Percentiles rank a stretch among this genome's conserved stretches.
Conservation (phyloP, 352 stramenopile genomes). For the Phytopythium boreale region DNA sequence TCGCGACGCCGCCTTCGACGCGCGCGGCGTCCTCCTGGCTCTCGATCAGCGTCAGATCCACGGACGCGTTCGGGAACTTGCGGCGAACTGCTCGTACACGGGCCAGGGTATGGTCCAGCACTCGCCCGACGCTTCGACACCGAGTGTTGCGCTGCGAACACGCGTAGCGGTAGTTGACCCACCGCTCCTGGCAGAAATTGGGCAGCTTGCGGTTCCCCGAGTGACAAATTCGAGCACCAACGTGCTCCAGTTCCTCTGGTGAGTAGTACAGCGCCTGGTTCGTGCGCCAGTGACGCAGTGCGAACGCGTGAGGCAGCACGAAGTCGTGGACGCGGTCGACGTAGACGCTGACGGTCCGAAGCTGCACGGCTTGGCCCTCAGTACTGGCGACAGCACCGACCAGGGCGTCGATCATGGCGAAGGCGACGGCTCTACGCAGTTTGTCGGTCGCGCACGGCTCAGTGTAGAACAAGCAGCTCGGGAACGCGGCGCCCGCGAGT, state of each 20-base stretch:
- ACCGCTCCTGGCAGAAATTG: conserved; percentile 3
- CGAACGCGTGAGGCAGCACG: conserved; percentile 28
- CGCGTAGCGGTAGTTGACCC: neutral
- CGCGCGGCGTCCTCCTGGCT: conserved; percentile 1
- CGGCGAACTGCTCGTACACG: neutral
- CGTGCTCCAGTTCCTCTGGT: conserved; percentile 10
- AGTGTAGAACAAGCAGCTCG: conserved; percentile 28
- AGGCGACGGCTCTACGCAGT: conserved; percentile 13
- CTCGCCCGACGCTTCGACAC: neutral
- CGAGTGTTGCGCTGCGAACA: neutral
- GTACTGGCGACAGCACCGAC: conserved; percentile 11
- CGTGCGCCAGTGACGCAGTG: conserved; percentile 24
- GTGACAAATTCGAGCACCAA: conserved; percentile 10
- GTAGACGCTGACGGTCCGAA: conserved; percentile 25
- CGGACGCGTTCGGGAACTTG: neutral
- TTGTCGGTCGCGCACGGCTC: conserved; percentile 8
- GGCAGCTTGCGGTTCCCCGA: neutral
- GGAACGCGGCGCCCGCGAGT: conserved; percentile 13
- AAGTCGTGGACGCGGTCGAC: conserved; percentile 42
- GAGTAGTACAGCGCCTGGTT: conserved; percentile 30
- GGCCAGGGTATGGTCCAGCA: neutral
- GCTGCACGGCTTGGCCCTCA: neutral
- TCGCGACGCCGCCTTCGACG: neutral
- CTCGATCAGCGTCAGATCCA: conserved; percentile 1
- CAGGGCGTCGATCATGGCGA: conserved; percentile 34